phyloP scores from a whole-genome alignment of 73 alveolate genomes.

The Diophrys appendiculata region DNA sequence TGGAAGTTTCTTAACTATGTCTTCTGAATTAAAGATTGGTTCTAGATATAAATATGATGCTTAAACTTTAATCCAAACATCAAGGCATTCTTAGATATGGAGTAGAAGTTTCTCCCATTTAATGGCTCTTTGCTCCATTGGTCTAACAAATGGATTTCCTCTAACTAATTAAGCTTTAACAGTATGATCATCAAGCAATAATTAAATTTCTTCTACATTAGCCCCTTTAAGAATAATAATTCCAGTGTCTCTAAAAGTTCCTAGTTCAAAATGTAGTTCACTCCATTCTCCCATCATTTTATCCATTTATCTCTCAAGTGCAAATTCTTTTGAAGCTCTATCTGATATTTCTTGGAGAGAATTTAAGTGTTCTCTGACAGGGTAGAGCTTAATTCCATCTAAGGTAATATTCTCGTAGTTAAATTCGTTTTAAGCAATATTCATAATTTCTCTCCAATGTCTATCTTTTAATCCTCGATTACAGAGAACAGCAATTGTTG shows the following conservation, averaged over 20 bases:
- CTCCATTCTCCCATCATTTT: slow-evolving; percentile 89
- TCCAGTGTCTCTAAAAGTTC: slow-evolving; percentile 73
- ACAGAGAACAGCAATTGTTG: slow-evolving; percentile 54
- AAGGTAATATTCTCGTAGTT: slow-evolving; percentile 32
- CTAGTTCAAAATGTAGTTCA: slow-evolving; percentile 64
- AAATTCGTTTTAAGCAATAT: slow-evolving; percentile 35
- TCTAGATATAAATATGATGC: slow-evolving; percentile 94
- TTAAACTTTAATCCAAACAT: slow-evolving; percentile 97
- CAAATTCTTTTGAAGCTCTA: slow-evolving; percentile 83
- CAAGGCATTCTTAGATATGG: slow-evolving; percentile 85
- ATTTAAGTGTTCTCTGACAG: slow-evolving; percentile 50
- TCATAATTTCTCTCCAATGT: slow-evolving; percentile 94
- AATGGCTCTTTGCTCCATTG: slow-evolving; percentile 82
- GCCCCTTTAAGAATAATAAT: slow-evolving; percentile 79
- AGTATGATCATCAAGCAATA: slow-evolving; percentile 90
- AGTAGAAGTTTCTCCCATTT: slow-evolving; percentile 97
- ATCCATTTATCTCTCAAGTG: slow-evolving; percentile 71
- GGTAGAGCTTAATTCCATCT: slow-evolving; percentile 37
- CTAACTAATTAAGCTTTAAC: slow-evolving; percentile 88
- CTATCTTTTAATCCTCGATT: slow-evolving; percentile 75
- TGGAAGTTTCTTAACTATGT: slow-evolving; percentile 94
- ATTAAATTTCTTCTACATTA: slow-evolving; percentile 76
- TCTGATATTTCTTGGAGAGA: slow-evolving; percentile 77
- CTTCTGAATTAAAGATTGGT: slow-evolving; percentile 97
- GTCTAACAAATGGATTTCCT: slow-evolving; percentile 86